Conservation (phyloP, 345 rosid species). For the Melastoma malabathricum region DNA sequence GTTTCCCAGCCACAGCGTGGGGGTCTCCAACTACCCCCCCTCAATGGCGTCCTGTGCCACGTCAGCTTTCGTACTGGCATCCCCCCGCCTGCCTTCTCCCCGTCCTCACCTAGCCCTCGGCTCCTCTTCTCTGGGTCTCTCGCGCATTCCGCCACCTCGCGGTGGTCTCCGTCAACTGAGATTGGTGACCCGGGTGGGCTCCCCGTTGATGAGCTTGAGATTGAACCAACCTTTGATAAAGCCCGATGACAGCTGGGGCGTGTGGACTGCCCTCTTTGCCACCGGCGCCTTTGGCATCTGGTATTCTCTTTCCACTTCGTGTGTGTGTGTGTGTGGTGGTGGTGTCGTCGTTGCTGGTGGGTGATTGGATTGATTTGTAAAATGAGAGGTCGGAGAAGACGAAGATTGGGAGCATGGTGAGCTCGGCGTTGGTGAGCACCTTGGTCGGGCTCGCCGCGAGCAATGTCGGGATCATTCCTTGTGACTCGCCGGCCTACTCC, state of each 20-base stretch:
- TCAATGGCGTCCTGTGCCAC: slow-evolving; percentile 7
- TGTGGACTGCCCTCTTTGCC: slow-evolving; percentile 73
- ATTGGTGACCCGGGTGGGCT: not conserved
- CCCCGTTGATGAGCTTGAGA: slow-evolving; percentile 32
- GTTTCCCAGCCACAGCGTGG: not conserved
- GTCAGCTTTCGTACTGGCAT: not conserved
- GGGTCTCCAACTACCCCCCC: not conserved
- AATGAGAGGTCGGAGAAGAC: slow-evolving; percentile 76
- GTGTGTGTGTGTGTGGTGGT: too few species aligned
- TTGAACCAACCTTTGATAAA: slow-evolving; percentile 48
- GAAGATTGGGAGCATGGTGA: slow-evolving; percentile 61
- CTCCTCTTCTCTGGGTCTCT: not conserved
- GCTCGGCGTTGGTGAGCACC: slow-evolving; percentile 81
- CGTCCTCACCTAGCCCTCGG: not conserved
- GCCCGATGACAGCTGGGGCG: slow-evolving; percentile 69
- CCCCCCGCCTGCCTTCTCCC: not conserved
- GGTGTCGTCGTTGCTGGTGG: not conserved
- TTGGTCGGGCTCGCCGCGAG: slow-evolving; percentile 74
- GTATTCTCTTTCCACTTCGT: slow-evolving; percentile 23
- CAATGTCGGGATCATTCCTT: slow-evolving; percentile 59
- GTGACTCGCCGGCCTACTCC: slow-evolving; percentile 51
- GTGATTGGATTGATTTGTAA: slow-evolving; percentile 1
- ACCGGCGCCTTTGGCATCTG: slow-evolving; percentile 76
- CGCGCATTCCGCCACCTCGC: not conserved
- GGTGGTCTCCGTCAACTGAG: too few species aligned